Conservation (phyloP, 176 grass and related monocot genomes). For the Zizania latifolia region DNA sequence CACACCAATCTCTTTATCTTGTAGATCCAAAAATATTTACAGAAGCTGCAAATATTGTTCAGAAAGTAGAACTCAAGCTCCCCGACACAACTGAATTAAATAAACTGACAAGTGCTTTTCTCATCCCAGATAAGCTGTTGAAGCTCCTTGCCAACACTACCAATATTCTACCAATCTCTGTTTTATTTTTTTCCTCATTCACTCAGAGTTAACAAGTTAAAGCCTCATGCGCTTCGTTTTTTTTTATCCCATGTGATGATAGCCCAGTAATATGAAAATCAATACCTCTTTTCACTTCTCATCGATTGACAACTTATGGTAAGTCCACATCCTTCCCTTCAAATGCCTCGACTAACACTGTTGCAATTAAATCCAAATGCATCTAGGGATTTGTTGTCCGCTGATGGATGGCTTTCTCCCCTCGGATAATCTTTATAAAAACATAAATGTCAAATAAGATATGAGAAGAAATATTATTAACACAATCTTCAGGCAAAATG, state of each 20-base stretch:
- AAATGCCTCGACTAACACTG: background rate
- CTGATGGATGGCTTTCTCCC: constrained; percentile 49
- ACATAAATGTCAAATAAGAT: background rate
- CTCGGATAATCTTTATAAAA: constrained; percentile 40
- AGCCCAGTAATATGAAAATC: background rate
- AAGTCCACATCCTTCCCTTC: background rate
- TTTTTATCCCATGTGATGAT: background rate
- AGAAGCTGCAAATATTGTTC: constrained; percentile 29
- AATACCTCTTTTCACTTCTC: background rate
- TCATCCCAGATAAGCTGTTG: background rate
- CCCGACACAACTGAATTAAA: constrained; percentile 34
- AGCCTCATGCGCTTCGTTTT: background rate
- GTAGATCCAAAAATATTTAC: constrained; percentile 53
- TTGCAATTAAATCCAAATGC: background rate
- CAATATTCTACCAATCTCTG: constrained; percentile 18
- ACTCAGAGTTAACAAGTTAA: constrained; percentile 14
- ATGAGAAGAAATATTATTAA: no score
- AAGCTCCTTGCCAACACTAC: constrained; percentile 5
- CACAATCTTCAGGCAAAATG: no score
- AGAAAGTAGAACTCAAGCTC: constrained; percentile 25
- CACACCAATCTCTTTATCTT: constrained; percentile 34
- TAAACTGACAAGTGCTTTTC: constrained; percentile 15
- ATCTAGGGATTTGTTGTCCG: constrained; percentile 22
- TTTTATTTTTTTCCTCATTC: background rate
- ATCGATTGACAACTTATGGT: no score